These are phyloP conservation scores for Globomyces pollinis-pini DNA, from an alignment of 192 early-diverging fungal genomes.

Conservation along the genomic window DNA sequence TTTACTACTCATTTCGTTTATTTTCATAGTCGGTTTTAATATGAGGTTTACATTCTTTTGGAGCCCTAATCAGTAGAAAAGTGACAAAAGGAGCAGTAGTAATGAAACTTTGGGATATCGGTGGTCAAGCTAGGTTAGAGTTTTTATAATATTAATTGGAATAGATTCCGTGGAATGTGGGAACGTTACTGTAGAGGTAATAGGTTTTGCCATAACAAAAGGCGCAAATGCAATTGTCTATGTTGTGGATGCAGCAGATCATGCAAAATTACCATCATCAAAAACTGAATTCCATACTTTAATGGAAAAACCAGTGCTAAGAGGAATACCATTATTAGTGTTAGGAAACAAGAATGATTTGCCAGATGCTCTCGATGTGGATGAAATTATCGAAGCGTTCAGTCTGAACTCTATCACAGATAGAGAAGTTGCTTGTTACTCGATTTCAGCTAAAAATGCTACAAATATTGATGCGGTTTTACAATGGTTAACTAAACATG, in stretches of 20 bases:
- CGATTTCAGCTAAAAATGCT: constrained; percentile 95
- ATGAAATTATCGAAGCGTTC: constrained; percentile 86
- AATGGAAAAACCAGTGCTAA: constrained; percentile 88
- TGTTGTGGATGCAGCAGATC: constrained; percentile 95
- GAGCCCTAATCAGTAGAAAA: constrained; percentile 58
- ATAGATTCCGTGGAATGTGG: constrained; percentile 98
- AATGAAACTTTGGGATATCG: constrained; percentile 99
- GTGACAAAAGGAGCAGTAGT: constrained; percentile 63
- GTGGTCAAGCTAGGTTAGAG: constrained; percentile 85
- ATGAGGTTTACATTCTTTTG: constrained; percentile 79
- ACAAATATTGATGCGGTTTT: constrained; percentile 96
- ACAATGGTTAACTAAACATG: constrained; percentile 89
- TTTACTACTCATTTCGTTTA: too few species aligned
- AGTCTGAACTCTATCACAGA: constrained; percentile 80
- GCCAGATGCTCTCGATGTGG: constrained; percentile 74
- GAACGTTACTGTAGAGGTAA: constrained; percentile 56
- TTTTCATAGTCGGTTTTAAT: constrained; percentile 99
- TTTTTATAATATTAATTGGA: constrained; percentile 30
- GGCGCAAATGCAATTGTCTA: constrained; percentile 98
- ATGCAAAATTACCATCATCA: constrained; percentile 84
- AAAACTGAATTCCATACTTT: constrained; percentile 83
- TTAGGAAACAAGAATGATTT: constrained; percentile 99
- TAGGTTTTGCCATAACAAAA: constrained; percentile 21
- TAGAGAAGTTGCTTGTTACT: constrained; percentile 96
- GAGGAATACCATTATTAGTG: constrained; percentile 92